phyloP scores from a whole-genome alignment of 1,139 yeast species.

The Yarrowia galli region DNA sequence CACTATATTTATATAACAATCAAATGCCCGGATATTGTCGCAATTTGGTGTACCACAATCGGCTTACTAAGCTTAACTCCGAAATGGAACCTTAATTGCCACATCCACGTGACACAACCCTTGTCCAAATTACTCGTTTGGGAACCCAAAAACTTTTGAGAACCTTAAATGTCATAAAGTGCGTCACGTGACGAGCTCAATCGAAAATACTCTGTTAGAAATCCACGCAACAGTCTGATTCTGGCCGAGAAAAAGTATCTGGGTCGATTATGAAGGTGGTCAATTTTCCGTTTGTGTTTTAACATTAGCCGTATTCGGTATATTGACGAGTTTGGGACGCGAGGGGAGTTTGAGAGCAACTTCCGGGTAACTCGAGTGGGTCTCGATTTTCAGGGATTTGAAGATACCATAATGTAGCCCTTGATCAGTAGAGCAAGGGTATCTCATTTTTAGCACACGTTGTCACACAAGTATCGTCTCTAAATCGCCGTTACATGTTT shows the following conservation, averaged over 20 bases:
- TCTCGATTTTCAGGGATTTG: neutral
- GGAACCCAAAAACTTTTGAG: neutral
- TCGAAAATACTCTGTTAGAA: constrained; percentile 9
- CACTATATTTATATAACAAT: neutral
- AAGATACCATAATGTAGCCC: neutral
- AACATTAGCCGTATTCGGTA: neutral
- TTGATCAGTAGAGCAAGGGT: neutral
- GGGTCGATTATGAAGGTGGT: neutral
- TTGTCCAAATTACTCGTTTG: neutral
- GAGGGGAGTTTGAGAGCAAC: constrained; percentile 32
- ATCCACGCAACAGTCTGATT: neutral
- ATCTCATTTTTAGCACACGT: too few relatives aligned
- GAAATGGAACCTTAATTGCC: neutral
- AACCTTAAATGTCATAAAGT: neutral
- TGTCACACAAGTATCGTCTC: too few relatives aligned
- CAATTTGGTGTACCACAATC: too few relatives aligned
- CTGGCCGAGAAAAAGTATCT: neutral
- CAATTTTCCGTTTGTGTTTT: too few relatives aligned
- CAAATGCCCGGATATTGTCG: too few relatives aligned
- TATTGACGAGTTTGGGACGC: neutral
- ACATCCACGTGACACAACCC: constrained; percentile 15
- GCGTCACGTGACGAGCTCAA: neutral
- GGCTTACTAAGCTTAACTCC: too few relatives aligned
- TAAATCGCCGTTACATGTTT: too few relatives aligned
- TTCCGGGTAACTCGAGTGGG: constrained; percentile 15